These are phyloP conservation scores for Hygrocybe punicea DNA, from an alignment of 768 basidiomycete species.

Conservation along the genomic window DNA sequence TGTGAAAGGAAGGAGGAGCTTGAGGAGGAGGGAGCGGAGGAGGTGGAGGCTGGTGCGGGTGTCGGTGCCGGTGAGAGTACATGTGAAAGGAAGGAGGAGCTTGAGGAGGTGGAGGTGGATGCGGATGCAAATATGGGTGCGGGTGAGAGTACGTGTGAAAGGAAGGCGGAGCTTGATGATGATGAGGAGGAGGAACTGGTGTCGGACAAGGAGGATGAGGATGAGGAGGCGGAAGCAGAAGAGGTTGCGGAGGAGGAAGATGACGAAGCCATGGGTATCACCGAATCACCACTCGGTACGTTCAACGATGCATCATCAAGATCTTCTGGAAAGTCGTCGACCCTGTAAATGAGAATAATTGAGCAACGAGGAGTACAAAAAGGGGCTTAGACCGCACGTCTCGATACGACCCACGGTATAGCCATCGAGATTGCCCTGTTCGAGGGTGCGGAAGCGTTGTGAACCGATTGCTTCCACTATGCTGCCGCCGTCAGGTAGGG, in stretches of 20 bases:
- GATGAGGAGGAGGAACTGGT: slow-evolving; percentile 7
- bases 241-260: neutral
- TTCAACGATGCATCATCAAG: slow-evolving; percentile 31
- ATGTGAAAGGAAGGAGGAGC: slow-evolving; percentile 8
- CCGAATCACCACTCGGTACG: neutral
- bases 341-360: slow-evolving; percentile 6
- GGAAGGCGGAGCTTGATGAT: slow-evolving; percentile 8
- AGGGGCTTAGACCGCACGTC: slow-evolving; percentile 38
- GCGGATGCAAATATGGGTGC: too few species aligned
- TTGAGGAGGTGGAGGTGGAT: too few species aligned
- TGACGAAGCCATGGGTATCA: neutral
- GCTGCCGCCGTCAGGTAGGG: slow-evolving; percentile 86
- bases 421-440: slow-evolving; percentile 81
- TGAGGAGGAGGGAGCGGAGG: too few species aligned
- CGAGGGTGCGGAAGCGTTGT: slow-evolving; percentile 81
- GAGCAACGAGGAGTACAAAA: slow-evolving; percentile 8
- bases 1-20: slow-evolving; percentile 8
- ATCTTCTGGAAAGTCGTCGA: slow-evolving; percentile 39
- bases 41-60: too few species aligned
- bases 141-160: slow-evolving; percentile 7
- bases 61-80: slow-evolving; percentile 5
- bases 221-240: slow-evolving; percentile 3
- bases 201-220: slow-evolving; percentile 2
- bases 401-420: slow-evolving; percentile 86
- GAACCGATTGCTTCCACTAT: slow-evolving; percentile 66